Percentiles rank a stretch among this genome's conserved stretches.
These are phyloP conservation scores for Ceratobasidium theobromae DNA, from an alignment of 1,284 basidiomycete genomes.

Conservation along the genomic window DNA sequence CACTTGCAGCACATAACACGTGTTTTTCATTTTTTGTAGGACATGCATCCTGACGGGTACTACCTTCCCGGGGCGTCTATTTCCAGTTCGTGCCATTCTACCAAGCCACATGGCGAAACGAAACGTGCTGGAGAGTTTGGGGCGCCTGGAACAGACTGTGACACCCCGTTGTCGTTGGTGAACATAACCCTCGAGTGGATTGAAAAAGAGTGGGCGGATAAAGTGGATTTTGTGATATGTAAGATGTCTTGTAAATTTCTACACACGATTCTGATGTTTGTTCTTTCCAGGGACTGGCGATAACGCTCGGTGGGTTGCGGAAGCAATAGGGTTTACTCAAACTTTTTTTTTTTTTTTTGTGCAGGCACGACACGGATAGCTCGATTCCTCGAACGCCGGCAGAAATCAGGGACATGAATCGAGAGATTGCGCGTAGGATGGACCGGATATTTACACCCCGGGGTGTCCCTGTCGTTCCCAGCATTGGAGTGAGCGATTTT, in stretches of 20 bases:
- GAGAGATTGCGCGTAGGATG: constrained; percentile 70
- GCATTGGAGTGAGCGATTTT: constrained; percentile 56
- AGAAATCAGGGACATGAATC: constrained; percentile 82
- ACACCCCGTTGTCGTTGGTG: constrained; percentile 76
- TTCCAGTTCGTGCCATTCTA: constrained; percentile 64
- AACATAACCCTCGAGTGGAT: constrained; percentile 83
- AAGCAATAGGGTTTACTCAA: neutral
- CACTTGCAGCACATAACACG: neutral
- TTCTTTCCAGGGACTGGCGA: constrained; percentile 92
- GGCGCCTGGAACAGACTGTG: constrained; percentile 76
- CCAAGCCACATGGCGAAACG: constrained; percentile 47
- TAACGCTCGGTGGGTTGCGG: constrained; percentile 67
- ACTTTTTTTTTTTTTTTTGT: no score
- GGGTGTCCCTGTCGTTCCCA: constrained; percentile 81
- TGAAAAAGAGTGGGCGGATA: constrained; percentile 74
- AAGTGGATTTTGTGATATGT: constrained; percentile 91
- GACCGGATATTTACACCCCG: constrained; percentile 63
- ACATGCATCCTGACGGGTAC: constrained; percentile 76
- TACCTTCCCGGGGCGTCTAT: constrained; percentile 55
- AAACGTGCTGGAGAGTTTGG: constrained; percentile 58
- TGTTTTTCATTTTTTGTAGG: constrained; percentile 39
- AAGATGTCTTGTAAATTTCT: no score
- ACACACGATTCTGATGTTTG: no score
- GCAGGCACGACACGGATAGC: constrained; percentile 88
- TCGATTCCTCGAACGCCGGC: constrained; percentile 73